Conservation (phyloP, 768 basidiomycete species). For the Tricholoma terreum region DNA sequence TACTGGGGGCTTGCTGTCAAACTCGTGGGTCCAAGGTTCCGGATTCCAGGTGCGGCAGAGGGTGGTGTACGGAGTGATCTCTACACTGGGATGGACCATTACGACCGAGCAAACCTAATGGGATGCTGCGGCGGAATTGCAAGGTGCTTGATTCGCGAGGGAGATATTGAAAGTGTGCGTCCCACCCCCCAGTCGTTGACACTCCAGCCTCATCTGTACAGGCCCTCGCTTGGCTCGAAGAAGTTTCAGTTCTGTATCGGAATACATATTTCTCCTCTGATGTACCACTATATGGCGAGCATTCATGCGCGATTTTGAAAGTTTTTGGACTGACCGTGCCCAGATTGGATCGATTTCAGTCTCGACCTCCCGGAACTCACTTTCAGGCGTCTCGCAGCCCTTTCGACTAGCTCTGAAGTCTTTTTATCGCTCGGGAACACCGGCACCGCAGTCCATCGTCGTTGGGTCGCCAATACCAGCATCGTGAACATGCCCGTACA, state of each 20-base stretch:
- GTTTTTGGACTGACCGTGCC: neutral
- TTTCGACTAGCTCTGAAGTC: slow-evolving; percentile 21
- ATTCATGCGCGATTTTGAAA: neutral
- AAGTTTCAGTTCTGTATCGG: slow-evolving; percentile 23
- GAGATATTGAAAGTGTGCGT: slow-evolving; percentile 8
- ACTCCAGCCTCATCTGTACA: slow-evolving; percentile 8
- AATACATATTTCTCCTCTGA: slow-evolving; percentile 15
- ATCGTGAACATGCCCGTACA: slow-evolving; percentile 8
- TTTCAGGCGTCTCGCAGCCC: slow-evolving; percentile 21
- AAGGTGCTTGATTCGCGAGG: slow-evolving; percentile 14
- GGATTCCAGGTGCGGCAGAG: slow-evolving; percentile 8
- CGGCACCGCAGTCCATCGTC: slow-evolving; percentile 25
- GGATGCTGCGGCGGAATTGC: slow-evolving; percentile 17
- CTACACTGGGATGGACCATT: slow-evolving; percentile 6
- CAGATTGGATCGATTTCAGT: slow-evolving; percentile 23
- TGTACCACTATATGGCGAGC: slow-evolving; percentile 10
- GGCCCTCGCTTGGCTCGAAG: slow-evolving; percentile 30
- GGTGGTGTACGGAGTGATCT: slow-evolving; percentile 7
- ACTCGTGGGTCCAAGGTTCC: slow-evolving; percentile 9
- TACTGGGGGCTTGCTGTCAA: slow-evolving; percentile 12
- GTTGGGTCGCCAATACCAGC: slow-evolving; percentile 16
- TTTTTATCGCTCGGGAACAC: slow-evolving; percentile 33
- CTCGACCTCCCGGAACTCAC: slow-evolving; percentile 26
- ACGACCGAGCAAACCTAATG: slow-evolving; percentile 16
- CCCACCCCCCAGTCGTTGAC: neutral